Evolutionary conservation across 1,139 yeast species (phyloP), one percentile per base, ranked within the genome.

Genomic region (Magnusiomyces suaveolens): DNA sequence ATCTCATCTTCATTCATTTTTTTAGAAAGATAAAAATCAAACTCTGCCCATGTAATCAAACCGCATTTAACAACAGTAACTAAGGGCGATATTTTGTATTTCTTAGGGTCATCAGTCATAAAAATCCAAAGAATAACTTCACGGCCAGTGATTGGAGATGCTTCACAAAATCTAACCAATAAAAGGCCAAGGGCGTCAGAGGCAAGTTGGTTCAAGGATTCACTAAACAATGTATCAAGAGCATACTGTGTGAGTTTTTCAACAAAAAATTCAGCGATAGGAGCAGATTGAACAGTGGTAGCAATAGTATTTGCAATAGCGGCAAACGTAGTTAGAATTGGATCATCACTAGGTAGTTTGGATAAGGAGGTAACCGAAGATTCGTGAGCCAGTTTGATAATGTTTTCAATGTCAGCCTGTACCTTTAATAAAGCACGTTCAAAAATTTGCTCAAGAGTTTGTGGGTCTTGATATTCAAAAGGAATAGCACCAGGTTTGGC

Each of bases 71-170:
- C 76, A 53, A 92, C 74, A 1, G 90, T 78, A 48, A 80, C 74
- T 64, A 92, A 82, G 2, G 90, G 95, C 6, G 85, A 82, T 55
- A 81, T 80, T 68, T 90, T 87, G 69, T 83, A 87, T 68, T 89
- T 89, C 57, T 96, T 79, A 64, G 84, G 87, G 66, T 92, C 97
- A 38, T 86, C 82, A 1, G 95, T 87, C 67, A 87, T 87, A 29
- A 90, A 83, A 59, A 94, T 76, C 97, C 97, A 92, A 80, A 95
- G 81, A 33, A 86, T 82, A 26, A 92, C 96, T 72, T 90, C 97
- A 64, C 88, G 88, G 48, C 92, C 89, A 0, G 96, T 90, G 4
- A 87, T 81, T 1, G 95, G 82, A 0, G 97, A 89, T 62, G 84
- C 75, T 53, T 86, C 87, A 68, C 97, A 89, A 44, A 90, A 74